phyloP scores from a whole-genome alignment of 371 early-diverging fungal genomes.

The Mucor plumbeus region DNA sequence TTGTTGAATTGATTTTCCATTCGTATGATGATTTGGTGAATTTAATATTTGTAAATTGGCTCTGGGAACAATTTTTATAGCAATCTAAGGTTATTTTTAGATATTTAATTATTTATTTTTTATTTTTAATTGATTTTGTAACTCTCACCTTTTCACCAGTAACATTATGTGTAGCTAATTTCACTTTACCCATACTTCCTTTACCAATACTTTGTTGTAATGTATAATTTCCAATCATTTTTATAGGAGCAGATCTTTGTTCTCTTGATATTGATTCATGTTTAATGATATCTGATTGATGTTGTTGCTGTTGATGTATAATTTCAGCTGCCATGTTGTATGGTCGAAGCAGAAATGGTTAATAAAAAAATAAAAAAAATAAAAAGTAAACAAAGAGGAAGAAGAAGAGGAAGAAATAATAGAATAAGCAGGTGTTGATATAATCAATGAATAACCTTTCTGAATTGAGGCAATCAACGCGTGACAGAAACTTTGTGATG shows the following conservation, averaged over 20 bases:
- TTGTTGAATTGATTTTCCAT: conserved; percentile 35
- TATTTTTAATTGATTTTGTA: conserved; percentile 5
- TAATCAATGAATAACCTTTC: conserved; percentile 22
- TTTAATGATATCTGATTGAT: background rate
- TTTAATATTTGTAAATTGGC: conserved; percentile 36
- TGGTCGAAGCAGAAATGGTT: conserved; percentile 14
- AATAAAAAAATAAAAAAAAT: conserved; percentile 21
- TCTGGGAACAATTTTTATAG: conserved; percentile 55
- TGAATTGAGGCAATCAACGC: conserved; percentile 34
- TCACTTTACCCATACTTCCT: conserved; percentile 56
- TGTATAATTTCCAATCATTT: conserved; percentile 45
- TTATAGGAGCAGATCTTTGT: conserved; percentile 21
- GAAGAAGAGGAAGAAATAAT: background rate
- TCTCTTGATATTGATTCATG: conserved; percentile 11
- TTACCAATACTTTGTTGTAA: conserved; percentile 48
- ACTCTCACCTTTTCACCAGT: conserved; percentile 49
- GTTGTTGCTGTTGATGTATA: conserved; percentile 16
- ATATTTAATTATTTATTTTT: background rate
- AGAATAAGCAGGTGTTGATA: conserved; percentile 14
- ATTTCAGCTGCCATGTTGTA: conserved; percentile 31
- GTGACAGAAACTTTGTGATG: conserved; percentile 24
- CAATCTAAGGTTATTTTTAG: conserved; percentile 38
- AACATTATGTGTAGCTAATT: conserved; percentile 48
- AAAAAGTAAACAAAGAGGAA: conserved; percentile 13
- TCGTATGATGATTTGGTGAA: conserved; percentile 17